phyloP scores from a whole-genome alignment of 2,329 filamentous ascomycete genomes.

The Neonectria hederae region DNA sequence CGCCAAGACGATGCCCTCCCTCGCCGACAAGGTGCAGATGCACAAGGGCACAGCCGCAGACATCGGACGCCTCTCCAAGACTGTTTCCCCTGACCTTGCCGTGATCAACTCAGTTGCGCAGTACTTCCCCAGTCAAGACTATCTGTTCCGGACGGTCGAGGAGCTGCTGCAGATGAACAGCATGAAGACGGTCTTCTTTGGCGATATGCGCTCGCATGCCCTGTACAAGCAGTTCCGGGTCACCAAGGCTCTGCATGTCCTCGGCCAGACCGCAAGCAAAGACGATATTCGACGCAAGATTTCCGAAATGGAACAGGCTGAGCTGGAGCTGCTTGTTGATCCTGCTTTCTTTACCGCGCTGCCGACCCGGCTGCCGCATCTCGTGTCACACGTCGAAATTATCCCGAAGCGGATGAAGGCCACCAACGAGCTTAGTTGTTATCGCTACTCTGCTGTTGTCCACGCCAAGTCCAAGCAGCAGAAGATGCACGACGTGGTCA shows the following conservation, averaged over 20 bases:
- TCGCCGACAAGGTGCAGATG: slow-evolving; percentile 14
- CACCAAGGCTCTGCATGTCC: slow-evolving; percentile 8
- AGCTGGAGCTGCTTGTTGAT: slow-evolving; percentile 38
- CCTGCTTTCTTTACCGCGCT: slow-evolving; percentile 13
- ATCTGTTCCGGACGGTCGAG: slow-evolving; percentile 29
- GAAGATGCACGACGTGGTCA: slow-evolving; percentile 21
- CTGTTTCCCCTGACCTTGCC: slow-evolving; percentile 22
- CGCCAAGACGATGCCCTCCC: slow-evolving; percentile 17
- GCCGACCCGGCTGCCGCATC: not conserved
- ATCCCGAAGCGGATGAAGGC: not conserved
- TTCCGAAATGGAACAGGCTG: slow-evolving; percentile 21
- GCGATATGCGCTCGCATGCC: slow-evolving; percentile 36
- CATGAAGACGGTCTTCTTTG: slow-evolving; percentile 30
- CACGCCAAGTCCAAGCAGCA: slow-evolving; percentile 16
- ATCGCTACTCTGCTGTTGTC: slow-evolving; percentile 24
- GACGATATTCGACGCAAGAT: slow-evolving; percentile 15
- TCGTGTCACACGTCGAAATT: not conserved
- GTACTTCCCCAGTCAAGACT: slow-evolving; percentile 42
- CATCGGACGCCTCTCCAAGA: slow-evolving; percentile 1
- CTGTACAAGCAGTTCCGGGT: slow-evolving; percentile 30
- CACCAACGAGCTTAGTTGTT: not conserved
- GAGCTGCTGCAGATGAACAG: slow-evolving; percentile 12
- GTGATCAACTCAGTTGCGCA: slow-evolving; percentile 44
- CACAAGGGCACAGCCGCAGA: slow-evolving; percentile 37
- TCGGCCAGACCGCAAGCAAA: slow-evolving; percentile 13